A percentile compares a stretch with the other conserved stretches of the same genome.
These are phyloP conservation scores for Mycena latifolia DNA, from an alignment of 768 basidiomycete genomes.

Conservation along the genomic window DNA sequence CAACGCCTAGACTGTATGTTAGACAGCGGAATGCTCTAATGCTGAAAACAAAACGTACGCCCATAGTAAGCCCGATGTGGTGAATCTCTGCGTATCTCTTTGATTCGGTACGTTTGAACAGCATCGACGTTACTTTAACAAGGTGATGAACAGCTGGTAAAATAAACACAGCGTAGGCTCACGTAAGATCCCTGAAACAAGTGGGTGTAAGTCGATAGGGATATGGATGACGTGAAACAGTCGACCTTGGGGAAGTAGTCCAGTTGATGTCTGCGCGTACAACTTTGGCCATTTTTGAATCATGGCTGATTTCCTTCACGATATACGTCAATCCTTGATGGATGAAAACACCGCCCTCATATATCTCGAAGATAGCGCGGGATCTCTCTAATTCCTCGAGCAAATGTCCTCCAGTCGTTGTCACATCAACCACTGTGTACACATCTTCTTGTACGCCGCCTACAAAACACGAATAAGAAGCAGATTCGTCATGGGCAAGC, in stretches of 20 bases:
- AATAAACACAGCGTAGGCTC: constrained; percentile 38
- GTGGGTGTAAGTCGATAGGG: background rate
- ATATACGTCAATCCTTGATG: constrained; percentile 89
- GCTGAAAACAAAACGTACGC: constrained; percentile 42
- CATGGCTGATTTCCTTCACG: constrained; percentile 87
- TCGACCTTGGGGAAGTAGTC: constrained; percentile 79
- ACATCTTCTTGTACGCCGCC: constrained; percentile 81
- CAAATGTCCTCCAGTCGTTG: constrained; percentile 54
- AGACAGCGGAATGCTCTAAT: no score
- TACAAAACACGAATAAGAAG: constrained; percentile 31
- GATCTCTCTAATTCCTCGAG: constrained; percentile 89
- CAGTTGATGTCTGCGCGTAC: constrained; percentile 85
- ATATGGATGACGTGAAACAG: background rate
- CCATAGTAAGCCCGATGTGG: constrained; percentile 77
- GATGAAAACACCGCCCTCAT: constrained; percentile 94
- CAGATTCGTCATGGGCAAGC: background rate
- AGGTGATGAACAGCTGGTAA: background rate
- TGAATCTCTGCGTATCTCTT: constrained; percentile 65
- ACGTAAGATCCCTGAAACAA: constrained; percentile 78
- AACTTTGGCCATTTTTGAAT: constrained; percentile 77
- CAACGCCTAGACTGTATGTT: constrained; percentile 50
- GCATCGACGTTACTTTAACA: constrained; percentile 78
- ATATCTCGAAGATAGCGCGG: constrained; percentile 88
- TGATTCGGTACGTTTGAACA: constrained; percentile 79
- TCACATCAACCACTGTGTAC: constrained; percentile 80